These are phyloP conservation scores for Colletotrichum sp. DNA, from an alignment of 2,329 filamentous ascomycete genomes.

Conservation along the genomic window DNA sequence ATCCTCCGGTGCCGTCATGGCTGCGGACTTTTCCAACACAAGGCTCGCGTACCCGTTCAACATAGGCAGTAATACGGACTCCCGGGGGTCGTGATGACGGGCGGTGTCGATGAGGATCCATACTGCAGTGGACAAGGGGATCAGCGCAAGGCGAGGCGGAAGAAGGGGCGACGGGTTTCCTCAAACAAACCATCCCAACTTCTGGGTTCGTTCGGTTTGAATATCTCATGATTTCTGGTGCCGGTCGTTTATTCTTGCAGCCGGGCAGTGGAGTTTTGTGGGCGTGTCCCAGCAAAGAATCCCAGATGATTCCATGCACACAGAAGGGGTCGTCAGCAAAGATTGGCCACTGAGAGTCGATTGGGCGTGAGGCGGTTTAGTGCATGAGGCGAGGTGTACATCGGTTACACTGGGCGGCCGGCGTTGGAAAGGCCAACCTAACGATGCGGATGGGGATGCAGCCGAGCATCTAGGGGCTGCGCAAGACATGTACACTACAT, in stretches of 20 bases:
- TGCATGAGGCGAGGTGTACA: background rate
- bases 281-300: background rate
- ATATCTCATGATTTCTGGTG: background rate
- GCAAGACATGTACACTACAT: background rate
- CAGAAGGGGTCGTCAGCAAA: background rate
- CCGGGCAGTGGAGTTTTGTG: background rate
- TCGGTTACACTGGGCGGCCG: background rate
- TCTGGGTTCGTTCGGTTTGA: background rate
- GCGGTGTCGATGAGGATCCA: background rate
- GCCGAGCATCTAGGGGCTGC: background rate
- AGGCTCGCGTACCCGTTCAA: background rate
- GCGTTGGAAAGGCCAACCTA: background rate
- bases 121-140: background rate
- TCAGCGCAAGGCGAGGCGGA: background rate
- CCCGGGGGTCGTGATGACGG: background rate
- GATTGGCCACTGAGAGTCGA: background rate
- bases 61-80: background rate
- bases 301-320: background rate
- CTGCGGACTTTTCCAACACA: background rate
- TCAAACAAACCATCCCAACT: background rate
- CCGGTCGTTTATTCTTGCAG: background rate
- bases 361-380: background rate
- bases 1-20: slow-evolving; percentile 6
- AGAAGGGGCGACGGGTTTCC: background rate
- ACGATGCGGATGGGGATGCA: background rate